Conservation (phyloP, 2,329 filamentous ascomycete species). For the Pleoardoris graminearum region DNA sequence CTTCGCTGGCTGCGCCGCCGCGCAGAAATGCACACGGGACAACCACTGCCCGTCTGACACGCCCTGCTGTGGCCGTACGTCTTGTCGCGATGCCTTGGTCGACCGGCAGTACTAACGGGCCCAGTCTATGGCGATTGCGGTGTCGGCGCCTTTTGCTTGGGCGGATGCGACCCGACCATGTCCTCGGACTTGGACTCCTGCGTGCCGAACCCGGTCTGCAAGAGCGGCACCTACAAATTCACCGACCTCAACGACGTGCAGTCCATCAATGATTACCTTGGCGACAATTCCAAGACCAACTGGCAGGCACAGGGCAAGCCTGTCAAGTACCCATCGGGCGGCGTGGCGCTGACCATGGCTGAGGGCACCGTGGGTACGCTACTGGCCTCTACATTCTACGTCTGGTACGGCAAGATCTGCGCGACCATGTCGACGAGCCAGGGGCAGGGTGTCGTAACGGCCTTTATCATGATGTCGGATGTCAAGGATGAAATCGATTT, state of each 20-base stretch:
- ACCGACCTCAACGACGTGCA: constrained; percentile 69
- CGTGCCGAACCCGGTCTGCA: constrained; percentile 79
- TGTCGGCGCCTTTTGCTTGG: constrained; percentile 91
- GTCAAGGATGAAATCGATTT: constrained; percentile 99
- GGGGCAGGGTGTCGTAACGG: constrained; percentile 89
- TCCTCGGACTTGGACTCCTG: constrained; percentile 85
- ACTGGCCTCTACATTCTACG: constrained; percentile 79
- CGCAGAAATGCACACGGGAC: constrained; percentile 49
- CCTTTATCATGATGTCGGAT: constrained; percentile 93
- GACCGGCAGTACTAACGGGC: constrained; percentile 24
- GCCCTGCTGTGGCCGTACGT: constrained; percentile 49
- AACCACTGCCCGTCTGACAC: constrained; percentile 68
- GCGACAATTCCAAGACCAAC: constrained; percentile 76
- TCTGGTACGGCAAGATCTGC: constrained; percentile 96
- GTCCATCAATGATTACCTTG: constrained; percentile 80
- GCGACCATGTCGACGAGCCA: constrained; percentile 82
- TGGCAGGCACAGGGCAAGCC: constrained; percentile 88
- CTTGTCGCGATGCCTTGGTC: not conserved
- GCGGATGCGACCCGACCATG: constrained; percentile 87
- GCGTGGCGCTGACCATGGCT: constrained; percentile 84
- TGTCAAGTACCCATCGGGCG: constrained; percentile 62
- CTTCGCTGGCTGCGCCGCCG: constrained; percentile 30
- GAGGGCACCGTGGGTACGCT: constrained; percentile 83
- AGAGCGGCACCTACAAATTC: constrained; percentile 74
- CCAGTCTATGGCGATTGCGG: constrained; percentile 91